Evolutionary conservation across 2,329 filamentous ascomycete species (phyloP).

Genomic region (Cladosporium sp.): DNA sequence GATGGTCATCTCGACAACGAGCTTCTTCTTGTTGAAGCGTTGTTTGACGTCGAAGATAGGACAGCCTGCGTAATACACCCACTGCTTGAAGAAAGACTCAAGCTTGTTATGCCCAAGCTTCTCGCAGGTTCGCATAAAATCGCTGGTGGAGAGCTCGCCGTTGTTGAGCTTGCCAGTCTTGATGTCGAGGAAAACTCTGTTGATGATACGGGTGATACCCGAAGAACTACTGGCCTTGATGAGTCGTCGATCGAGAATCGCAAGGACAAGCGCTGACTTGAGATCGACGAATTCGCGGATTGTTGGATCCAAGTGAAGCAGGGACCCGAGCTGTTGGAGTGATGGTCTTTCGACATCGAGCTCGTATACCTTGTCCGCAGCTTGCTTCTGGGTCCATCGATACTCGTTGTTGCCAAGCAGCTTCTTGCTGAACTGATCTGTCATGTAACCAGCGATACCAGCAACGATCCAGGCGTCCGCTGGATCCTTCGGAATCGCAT

Average conservation of each 20-base stretch:
- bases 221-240: conserved; percentile 82
- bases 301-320: conserved; percentile 75
- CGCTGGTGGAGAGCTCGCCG: conserved; percentile 65
- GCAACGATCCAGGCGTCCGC: conserved; percentile 85
- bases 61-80: conserved; percentile 84
- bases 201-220: conserved; percentile 80
- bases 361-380: conserved; percentile 77
- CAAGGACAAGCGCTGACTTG: conserved; percentile 87
- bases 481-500: conserved; percentile 77
- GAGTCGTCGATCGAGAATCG: conserved; percentile 87
- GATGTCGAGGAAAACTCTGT: conserved; percentile 78
- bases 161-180: conserved; percentile 74
- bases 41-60: conserved; percentile 83
- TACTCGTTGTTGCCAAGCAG: conserved; percentile 95
- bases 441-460: conserved; percentile 91
- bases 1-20: conserved; percentile 89
- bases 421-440: conserved; percentile 84
- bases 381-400: conserved; percentile 79
- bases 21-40: conserved; percentile 94
- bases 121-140: conserved; percentile 81
- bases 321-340: conserved; percentile 72
- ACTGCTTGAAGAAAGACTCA: conserved; percentile 90
- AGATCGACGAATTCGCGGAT: conserved; percentile 86
- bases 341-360: conserved; percentile 79
- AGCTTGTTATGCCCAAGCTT: conserved; percentile 82